Evolutionary conservation across 2,329 filamentous ascomycete species (phyloP), one percentile per base, ranked within the genome.

Genomic region (Lasiodiplodia gonubiensis): DNA sequence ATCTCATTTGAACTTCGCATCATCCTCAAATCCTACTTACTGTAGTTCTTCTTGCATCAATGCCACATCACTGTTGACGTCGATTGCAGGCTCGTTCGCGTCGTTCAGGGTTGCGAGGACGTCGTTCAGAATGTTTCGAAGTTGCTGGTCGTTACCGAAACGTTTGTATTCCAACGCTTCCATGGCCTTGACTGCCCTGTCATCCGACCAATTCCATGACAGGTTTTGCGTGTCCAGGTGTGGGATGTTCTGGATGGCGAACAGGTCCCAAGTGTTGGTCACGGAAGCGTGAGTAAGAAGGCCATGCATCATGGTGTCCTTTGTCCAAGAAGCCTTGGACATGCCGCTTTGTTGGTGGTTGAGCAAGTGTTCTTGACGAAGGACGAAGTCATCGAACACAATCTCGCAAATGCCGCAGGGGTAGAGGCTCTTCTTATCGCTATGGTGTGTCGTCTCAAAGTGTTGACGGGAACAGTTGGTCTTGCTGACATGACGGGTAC

Each of bases 161-260:
- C 53, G 35, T 2, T 16, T 39, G 21, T 39, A 4, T 12, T 57
- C 53, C 16, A 57, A 14, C 5, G 53, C 53, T 7, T 57, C 35
- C 12, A 42, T 8, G 2, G 35, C 53, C 1, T 27, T 21, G 18
- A 3, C 11, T n/a, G 30, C 35, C 11, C 35, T 57, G 14, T 10
- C 4, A 27, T 42, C 35, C 3, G 3, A 14, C 53, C 53, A 57
- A 21, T 57, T 23, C 53, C 53, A 57, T 1, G 33, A 39, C 10
- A 57, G 33, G 6, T 1, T 25, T 2, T 12, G 39, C 0, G 18
- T 14, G 7, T 14, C 23, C 33, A 18, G 1, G 16, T 14, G 11
- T 10, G 0, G 10, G 1, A 33, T 0, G 0, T 2, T 11, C 21
- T 21, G 18, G 3, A 2, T n/a, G 11, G 18, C 10, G 2, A 21